Evolutionary conservation across 192 early-diverging fungal species (phyloP), one percentile per base, ranked within the genome.

Genomic region (Coemansia sp.): DNA sequence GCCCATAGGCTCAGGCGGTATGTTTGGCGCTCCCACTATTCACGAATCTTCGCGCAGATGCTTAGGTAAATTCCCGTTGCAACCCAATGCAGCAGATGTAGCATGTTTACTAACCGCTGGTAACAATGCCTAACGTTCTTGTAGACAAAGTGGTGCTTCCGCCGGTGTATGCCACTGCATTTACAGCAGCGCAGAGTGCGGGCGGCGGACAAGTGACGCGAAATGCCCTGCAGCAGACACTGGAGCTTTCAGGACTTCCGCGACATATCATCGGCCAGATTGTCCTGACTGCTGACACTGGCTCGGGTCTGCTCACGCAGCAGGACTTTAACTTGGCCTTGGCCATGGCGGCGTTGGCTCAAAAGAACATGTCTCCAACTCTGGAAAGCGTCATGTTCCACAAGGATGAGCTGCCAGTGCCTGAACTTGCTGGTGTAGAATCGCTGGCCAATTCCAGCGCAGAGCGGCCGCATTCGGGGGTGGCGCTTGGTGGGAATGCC

Each of bases 281-380:
- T 30, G 40, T 67, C 13, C 20, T 78, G 60, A 50, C 63, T 1
- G 74, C 74, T 1, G 74, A 78, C 20, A 58, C 61, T 1, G 68
- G 74, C 7, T 35, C 57, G 0, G 55, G 44, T 26, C 33, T 49
- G 19, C 53, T 78, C 15, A 63, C 78, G 68, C 56, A 83, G 80
- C 58, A 61, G 41, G 89, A 89, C 68, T 89, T 88, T 64, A 86
- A 87, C 43, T 70, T 85, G 48, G 84, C 85, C 5, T 63, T 91
- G 38, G 87, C 87, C 7, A 73, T 91, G 46, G 63, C 82, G 5
- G 89, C 83, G 8, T 68, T 88, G 57, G 86, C 87, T 4, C 89
- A 91, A 61, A 89, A 91, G 66, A 85, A 91, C 73, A 87, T 91
- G 84, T 78, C 84, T 35, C 67, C 86, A n/a, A 81, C 89, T 6